These are phyloP conservation scores for Silene uniflora DNA, from an alignment of 148 eudicot genomes.

Conservation along the genomic window DNA sequence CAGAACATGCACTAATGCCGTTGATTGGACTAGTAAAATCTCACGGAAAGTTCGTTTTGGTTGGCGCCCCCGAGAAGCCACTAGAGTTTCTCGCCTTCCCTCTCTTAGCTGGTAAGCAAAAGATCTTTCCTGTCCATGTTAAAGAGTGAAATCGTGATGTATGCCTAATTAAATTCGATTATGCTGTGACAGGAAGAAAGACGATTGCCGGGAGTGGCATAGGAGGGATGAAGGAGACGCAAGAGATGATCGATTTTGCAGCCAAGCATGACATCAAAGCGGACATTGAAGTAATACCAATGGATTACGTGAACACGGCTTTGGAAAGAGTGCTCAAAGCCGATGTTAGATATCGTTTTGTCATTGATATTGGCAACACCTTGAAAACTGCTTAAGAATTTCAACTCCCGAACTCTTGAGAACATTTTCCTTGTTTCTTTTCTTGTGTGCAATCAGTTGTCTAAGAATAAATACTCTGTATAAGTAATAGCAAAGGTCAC, in stretches of 20 bases:
- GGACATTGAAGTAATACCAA: slow-evolving; percentile 31
- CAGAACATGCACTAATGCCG: slow-evolving; percentile 33
- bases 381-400: slow-evolving; percentile 1
- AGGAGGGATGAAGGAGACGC: slow-evolving; percentile 36
- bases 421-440: neutral
- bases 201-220: slow-evolving; percentile 28
- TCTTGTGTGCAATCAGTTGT: neutral
- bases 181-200: slow-evolving; percentile 26
- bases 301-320: slow-evolving; percentile 35
- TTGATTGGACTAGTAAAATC: slow-evolving; percentile 36
- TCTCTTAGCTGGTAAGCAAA: slow-evolving; percentile 29
- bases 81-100: slow-evolving; percentile 33
- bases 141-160: neutral
- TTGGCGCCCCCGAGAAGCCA: slow-evolving; percentile 40
- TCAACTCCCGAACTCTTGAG: neutral
- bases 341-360: slow-evolving; percentile 37
- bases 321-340: slow-evolving; percentile 29
- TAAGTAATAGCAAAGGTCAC: too few species aligned
- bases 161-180: neutral
- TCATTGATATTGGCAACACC: slow-evolving; percentile 34
- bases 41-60: slow-evolving; percentile 37
- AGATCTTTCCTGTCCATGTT: neutral
- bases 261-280: slow-evolving; percentile 26
- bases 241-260: slow-evolving; percentile 40
- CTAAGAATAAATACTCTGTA: too few species aligned